Conservation (phyloP, 257 asterid species). For the Solanum chiquidenum region DNA sequence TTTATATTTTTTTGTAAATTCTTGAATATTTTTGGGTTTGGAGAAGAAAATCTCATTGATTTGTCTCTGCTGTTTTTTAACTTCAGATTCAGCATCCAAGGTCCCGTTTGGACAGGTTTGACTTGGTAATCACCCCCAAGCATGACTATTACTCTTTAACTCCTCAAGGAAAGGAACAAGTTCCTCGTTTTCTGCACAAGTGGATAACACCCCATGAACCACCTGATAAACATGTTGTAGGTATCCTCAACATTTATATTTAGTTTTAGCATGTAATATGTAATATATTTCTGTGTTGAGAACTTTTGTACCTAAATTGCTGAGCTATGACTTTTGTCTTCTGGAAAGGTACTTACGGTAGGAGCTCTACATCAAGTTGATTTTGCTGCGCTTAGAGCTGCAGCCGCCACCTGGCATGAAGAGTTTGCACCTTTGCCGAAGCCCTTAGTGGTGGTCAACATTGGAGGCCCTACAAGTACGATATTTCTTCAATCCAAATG, state of each 20-base stretch:
- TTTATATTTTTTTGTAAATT: neutral
- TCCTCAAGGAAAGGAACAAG: slow-evolving; percentile 65
- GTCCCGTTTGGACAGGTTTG: slow-evolving; percentile 81
- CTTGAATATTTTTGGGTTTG: neutral
- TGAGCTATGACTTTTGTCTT: neutral
- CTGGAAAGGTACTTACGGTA: slow-evolving; percentile 63
- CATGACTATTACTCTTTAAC: slow-evolving; percentile 88
- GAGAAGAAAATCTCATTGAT: neutral
- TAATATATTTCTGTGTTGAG: neutral
- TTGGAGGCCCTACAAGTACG: slow-evolving; percentile 92
- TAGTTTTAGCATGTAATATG: neutral
- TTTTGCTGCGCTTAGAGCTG: slow-evolving; percentile 65
- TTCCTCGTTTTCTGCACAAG: slow-evolving; percentile 72
- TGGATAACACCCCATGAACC: slow-evolving; percentile 88
- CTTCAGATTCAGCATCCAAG: slow-evolving; percentile 98
- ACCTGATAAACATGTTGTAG: slow-evolving; percentile 69
- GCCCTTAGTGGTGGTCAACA: slow-evolving; percentile 84
- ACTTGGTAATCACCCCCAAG: slow-evolving; percentile 82
- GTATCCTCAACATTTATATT: slow-evolving; percentile 14
- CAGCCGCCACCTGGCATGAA: slow-evolving; percentile 82
- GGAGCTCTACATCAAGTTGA: slow-evolving; percentile 98
- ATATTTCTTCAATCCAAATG: neutral
- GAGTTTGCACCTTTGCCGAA: slow-evolving; percentile 79
- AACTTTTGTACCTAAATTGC: slow-evolving; percentile 1
- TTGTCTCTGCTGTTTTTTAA: neutral